A percentile compares a stretch with the other conserved stretches of the same genome.
Evolutionary conservation across 2,329 filamentous ascomycete genomes (phyloP).

Genomic region (Beauveria australis): DNA sequence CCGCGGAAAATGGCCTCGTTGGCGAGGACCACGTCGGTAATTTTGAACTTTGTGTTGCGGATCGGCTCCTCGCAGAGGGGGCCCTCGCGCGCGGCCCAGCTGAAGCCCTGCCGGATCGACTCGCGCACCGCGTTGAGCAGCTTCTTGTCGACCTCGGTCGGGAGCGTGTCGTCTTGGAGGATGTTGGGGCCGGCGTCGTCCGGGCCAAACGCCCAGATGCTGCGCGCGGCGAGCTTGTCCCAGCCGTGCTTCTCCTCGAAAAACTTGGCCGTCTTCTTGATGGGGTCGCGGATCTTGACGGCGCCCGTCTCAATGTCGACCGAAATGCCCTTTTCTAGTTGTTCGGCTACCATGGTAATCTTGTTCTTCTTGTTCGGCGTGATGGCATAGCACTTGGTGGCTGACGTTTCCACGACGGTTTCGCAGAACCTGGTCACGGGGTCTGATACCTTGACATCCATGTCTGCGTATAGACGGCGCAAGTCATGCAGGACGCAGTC

Average conservation of each 20-base stretch:
- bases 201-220: constrained; percentile 97
- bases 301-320: constrained; percentile 87
- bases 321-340: constrained; percentile 87
- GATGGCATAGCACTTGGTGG: constrained; percentile 94
- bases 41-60: constrained; percentile 93
- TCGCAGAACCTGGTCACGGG: constrained; percentile 97
- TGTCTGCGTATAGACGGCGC: constrained; percentile 87
- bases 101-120: constrained; percentile 90
- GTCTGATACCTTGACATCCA: constrained; percentile 98
- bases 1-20: constrained; percentile 89
- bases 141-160: constrained; percentile 91
- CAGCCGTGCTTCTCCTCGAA: constrained; percentile 97
- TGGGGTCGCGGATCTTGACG: constrained; percentile 87
- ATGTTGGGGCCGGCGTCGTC: constrained; percentile 94
- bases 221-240: constrained; percentile 87
- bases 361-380: constrained; percentile 99
- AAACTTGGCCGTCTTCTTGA: constrained; percentile 88
- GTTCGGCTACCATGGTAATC: constrained; percentile 96
- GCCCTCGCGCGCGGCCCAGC: constrained; percentile 91
- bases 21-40: constrained; percentile 83
- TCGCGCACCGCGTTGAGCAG: constrained; percentile 80
- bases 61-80: constrained; percentile 98
- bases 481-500: constrained; percentile 96
- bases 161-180: constrained; percentile 90
- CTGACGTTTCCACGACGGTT: constrained; percentile 93